Evolutionary conservation across 495 filamentous ascomycete species (phyloP).

Genomic region (Hyaloscypha variabilis): DNA sequence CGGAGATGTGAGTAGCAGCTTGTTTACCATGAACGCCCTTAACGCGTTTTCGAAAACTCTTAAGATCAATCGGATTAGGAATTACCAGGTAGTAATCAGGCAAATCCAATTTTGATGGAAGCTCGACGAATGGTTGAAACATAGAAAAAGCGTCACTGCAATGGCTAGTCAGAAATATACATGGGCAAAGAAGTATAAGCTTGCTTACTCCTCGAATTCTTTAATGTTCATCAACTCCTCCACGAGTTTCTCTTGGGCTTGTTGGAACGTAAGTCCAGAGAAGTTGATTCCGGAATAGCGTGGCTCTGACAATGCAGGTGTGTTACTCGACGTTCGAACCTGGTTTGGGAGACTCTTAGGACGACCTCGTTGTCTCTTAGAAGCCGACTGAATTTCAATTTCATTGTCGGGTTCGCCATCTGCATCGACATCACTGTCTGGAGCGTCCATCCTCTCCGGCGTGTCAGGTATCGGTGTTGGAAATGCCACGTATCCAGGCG

Average conservation of each 20-base stretch:
- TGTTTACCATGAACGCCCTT: slow-evolving; percentile 67
- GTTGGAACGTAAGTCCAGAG: slow-evolving; percentile 69
- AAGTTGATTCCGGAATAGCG: slow-evolving; percentile 54
- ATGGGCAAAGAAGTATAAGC: background rate
- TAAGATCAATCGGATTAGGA: slow-evolving; percentile 70
- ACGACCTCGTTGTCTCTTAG: slow-evolving; percentile 31
- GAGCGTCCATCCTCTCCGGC: slow-evolving; percentile 11
- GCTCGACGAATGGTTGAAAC: slow-evolving; percentile 65
- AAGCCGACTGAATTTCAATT: slow-evolving; percentile 25
- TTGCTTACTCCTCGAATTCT: slow-evolving; percentile 46
- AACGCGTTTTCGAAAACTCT: slow-evolving; percentile 69
- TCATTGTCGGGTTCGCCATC: slow-evolving; percentile 42
- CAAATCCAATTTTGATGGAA: slow-evolving; percentile 58
- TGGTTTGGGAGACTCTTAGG: slow-evolving; percentile 33
- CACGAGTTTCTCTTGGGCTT: slow-evolving; percentile 81
- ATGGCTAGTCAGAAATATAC: slow-evolving; percentile 42
- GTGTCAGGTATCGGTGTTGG: slow-evolving; percentile 63
- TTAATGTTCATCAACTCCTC: slow-evolving; percentile 65
- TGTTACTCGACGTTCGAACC: slow-evolving; percentile 47
- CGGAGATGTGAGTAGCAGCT: slow-evolving; percentile 60
- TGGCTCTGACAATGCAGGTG: slow-evolving; percentile 36
- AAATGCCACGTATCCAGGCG: slow-evolving; percentile 58
- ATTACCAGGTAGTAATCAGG: slow-evolving; percentile 81
- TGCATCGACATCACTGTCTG: slow-evolving; percentile 32
- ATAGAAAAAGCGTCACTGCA: slow-evolving; percentile 52